Base-by-base conservation (phyloP, 805 yeast species). In the Candida ficus region DNA sequence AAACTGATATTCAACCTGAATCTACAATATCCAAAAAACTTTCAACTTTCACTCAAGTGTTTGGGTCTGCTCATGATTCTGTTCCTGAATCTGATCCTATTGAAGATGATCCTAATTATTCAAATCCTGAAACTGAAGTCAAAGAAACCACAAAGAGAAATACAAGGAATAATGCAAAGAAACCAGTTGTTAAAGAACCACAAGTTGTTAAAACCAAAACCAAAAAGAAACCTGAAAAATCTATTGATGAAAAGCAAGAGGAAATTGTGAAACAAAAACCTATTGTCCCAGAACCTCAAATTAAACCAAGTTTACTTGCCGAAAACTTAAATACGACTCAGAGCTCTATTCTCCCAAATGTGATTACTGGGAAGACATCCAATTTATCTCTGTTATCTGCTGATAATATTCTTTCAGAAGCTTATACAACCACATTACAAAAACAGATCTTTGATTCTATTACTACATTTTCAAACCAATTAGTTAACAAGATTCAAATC, bases 381-480 rank as follows among this genome's bases (percentile, higher is more conserved):
- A 16, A 25, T 12, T 13, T 35, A 5, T 35, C 38, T 12, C 17
- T 29, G 4, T 9, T 29, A 2, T 35, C 38, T 12, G 38, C 38
- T 19, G 43, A 47, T 19, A 44, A 42, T 11, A 28, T 48, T 33
- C 36, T 43, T 22, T 48, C 50, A 2, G 54, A 54, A 29, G 61
- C 64, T 2, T 62, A 64, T 31, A 65, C 71, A 2, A 55, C 57
- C 26, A 56, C 57, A 13, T 43, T 67, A 19, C 69, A 66, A 41
- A 53, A 57, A 16, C 69, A 66, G 41, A 67, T 67, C 7, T 54
- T 43, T 37, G 54, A 52, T 10, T 65, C 71, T 0, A 59, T 67
- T 16, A 43, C 50, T 4, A 39, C 43, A 4, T 67, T 66, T 44
- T 59, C 70, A 1, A 52, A 56, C n/a, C 64, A 62, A 28, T 44